Conservation (phyloP, 345 rosid species). For the Leavenworthia alabamica region DNA sequence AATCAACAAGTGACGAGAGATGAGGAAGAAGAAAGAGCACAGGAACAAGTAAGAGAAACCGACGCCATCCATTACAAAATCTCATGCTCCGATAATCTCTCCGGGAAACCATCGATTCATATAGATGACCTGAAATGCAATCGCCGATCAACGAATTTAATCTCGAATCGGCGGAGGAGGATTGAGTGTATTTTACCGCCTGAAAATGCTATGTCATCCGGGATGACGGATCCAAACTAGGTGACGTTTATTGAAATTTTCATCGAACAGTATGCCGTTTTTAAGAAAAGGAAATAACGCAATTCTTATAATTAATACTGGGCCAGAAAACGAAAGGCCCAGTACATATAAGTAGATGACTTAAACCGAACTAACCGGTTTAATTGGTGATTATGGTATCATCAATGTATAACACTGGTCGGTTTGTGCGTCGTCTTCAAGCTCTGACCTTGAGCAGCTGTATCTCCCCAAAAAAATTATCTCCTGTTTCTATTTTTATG, state of each 20-base stretch:
- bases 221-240: not conserved
- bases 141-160: too few species aligned
- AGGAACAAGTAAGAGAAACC: slow-evolving; percentile 47
- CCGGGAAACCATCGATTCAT: slow-evolving; percentile 33
- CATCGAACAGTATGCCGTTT: slow-evolving; percentile 4
- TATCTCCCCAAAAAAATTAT: not conserved
- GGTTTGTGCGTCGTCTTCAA: slow-evolving; percentile 15
- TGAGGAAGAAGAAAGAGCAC: slow-evolving; percentile 52
- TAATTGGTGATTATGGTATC: not conserved
- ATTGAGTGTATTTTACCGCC: too few species aligned
- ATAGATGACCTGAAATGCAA: too few species aligned
- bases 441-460: slow-evolving; percentile 4
- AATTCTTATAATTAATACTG: not conserved
- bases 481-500: slow-evolving; percentile 9
- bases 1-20: slow-evolving; percentile 49
- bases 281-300: not conserved
- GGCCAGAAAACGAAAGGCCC: not conserved
- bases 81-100: slow-evolving; percentile 45
- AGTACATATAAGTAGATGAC: not conserved
- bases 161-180: too few species aligned
- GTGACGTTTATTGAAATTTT: not conserved
- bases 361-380: slow-evolving; percentile 15
- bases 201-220: not conserved
- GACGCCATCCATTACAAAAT: slow-evolving; percentile 59
- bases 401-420: slow-evolving; percentile 1